Percentiles rank a stretch among this genome's conserved stretches.
Evolutionary conservation across 2,329 filamentous ascomycete genomes (phyloP).

Genomic region (Myotisia sp.): DNA sequence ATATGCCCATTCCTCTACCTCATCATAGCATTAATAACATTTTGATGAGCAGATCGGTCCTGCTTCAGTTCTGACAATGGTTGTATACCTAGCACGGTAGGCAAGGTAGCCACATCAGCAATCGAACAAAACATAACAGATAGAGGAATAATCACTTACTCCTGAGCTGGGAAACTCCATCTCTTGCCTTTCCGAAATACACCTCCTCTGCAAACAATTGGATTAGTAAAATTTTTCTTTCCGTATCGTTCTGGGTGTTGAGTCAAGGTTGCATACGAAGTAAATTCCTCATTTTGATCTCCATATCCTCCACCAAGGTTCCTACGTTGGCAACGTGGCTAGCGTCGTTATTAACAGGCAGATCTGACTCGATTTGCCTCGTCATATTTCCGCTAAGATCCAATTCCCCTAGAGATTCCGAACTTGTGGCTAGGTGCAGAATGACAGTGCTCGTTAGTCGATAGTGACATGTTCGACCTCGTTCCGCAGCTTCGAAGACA

Average conservation of each 20-base stretch:
- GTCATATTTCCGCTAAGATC: conserved; percentile 97
- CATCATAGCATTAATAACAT: conserved; percentile 59
- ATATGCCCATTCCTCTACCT: conserved; percentile 21
- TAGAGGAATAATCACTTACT: conserved; percentile 38
- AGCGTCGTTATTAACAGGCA: conserved; percentile 76
- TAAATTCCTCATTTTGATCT: conserved; percentile 96
- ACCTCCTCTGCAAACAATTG: conserved; percentile 54
- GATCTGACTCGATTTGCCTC: conserved; percentile 81
- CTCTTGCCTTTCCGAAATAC: conserved; percentile 98
- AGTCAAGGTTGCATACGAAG: conserved; percentile 47
- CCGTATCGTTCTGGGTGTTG: background rate
- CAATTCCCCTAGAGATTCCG: conserved; percentile 60
- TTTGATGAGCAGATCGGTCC: conserved; percentile 72
- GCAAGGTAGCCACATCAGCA: conserved; percentile 8
- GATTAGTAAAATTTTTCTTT: conserved; percentile 12
- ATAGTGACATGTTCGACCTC: conserved; percentile 84
- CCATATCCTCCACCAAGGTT: conserved; percentile 93
- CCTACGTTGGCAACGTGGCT: conserved; percentile 95
- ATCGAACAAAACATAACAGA: conserved; percentile 1
- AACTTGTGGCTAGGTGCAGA: conserved; percentile 61
- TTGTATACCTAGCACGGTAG: conserved; percentile 42
- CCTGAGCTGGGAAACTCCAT: conserved; percentile 88
- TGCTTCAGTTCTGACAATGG: conserved; percentile 70
- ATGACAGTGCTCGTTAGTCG: conserved; percentile 97
- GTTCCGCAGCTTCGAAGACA: conserved; percentile 92